phyloP scores from a whole-genome alignment of 1,139 yeast genomes.

The Magnusiomyces magnusii region DNA sequence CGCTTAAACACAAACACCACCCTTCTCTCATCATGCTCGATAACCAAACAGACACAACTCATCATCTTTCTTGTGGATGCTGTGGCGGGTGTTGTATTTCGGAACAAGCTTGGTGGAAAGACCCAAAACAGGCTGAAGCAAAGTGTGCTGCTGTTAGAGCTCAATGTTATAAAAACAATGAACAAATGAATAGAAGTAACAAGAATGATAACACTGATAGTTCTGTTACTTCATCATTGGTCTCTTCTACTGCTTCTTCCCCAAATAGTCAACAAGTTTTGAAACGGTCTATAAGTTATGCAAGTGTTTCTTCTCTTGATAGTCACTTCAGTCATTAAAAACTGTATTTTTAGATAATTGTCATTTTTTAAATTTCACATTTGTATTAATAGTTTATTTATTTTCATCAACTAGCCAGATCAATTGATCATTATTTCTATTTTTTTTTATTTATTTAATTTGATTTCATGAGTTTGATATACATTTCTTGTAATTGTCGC shows the following conservation, averaged over 20 bases:
- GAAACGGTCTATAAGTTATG: not conserved
- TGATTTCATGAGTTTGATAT: conserved; percentile 13
- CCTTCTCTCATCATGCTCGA: conserved; percentile 26
- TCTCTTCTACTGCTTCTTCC: not conserved
- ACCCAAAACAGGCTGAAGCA: not conserved
- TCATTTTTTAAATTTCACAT: not conserved
- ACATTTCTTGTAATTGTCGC: conserved; percentile 17
- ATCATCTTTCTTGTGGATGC: conserved; percentile 43
- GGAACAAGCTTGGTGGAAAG: conserved; percentile 41
- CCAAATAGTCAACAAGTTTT: not conserved
- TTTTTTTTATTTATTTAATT: not conserved
- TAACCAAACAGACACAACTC: conserved; percentile 39
- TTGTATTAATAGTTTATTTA: not conserved
- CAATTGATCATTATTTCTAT: not conserved
- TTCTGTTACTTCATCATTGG: not conserved
- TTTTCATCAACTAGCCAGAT: not conserved
- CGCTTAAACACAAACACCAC: conserved; percentile 5
- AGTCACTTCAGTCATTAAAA: not conserved
- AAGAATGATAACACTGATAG: too few relatives aligned
- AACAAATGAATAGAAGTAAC: not conserved
- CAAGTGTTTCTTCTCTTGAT: not conserved
- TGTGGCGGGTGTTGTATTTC: conserved; percentile 41
- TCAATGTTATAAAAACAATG: not conserved
- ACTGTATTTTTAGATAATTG: too few relatives aligned
- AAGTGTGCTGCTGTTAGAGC: not conserved